Conservation (phyloP, 192 early-diverging fungal genomes). For the Linnemannia zychae region DNA sequence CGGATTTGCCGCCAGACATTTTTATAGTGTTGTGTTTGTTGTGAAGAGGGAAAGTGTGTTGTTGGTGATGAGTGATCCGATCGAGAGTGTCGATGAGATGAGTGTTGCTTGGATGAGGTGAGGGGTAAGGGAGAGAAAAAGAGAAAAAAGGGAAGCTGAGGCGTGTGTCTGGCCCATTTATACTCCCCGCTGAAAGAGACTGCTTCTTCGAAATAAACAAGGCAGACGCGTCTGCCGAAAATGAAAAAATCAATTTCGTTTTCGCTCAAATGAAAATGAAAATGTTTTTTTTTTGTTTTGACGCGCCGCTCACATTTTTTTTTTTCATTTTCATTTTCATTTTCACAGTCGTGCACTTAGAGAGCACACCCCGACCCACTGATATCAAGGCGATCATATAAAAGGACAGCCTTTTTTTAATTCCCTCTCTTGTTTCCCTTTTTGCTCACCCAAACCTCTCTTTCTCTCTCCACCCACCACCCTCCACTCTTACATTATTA, state of each 20-base stretch:
- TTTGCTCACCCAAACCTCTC: conserved; percentile 2
- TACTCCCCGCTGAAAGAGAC: background rate
- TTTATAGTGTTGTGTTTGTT: conserved; percentile 33
- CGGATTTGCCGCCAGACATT: conserved; percentile 81
- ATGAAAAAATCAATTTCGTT: background rate
- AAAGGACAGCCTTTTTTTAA: conserved; percentile 2
- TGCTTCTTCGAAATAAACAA: conserved; percentile 17
- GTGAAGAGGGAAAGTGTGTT: conserved; percentile 10
- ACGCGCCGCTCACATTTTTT: background rate
- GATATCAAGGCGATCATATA: too few relatives aligned
- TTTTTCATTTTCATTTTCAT: conserved; percentile 1
- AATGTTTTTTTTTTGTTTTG: background rate
- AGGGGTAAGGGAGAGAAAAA: background rate
- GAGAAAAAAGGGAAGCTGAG: conserved; percentile 5
- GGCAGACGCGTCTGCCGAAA: conserved; percentile 1
- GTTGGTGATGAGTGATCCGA: conserved; percentile 6
- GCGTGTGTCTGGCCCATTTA: conserved; percentile 18
- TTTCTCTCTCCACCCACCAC: background rate
- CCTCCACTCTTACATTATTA: conserved; percentile 6
- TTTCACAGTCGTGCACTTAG: background rate
- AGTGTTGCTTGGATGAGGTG: conserved; percentile 6
- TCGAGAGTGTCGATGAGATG: background rate
- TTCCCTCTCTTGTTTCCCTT: background rate
- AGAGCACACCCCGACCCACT: background rate
- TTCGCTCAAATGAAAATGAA: background rate